Evolutionary conservation across 495 filamentous ascomycete species (phyloP).

Genomic region (Penicillium chermesinum): DNA sequence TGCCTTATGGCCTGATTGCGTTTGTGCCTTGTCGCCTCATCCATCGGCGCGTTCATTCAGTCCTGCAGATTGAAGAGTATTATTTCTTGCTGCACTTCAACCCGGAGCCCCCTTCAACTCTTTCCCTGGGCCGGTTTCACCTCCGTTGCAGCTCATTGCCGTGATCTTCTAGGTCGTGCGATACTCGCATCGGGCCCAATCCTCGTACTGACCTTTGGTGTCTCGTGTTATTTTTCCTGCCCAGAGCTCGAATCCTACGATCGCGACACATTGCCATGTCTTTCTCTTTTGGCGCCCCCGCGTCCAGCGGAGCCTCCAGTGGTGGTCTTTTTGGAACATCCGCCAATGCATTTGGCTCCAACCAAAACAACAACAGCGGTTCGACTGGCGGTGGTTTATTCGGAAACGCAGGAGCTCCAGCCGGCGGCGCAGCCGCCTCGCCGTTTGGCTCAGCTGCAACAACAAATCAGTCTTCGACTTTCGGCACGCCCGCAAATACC

Average conservation of each 20-base stretch:
- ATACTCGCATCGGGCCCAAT: constrained; percentile 13
- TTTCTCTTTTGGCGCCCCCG: constrained; percentile 33
- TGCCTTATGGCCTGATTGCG: constrained; percentile 4
- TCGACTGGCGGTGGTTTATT: constrained; percentile 33
- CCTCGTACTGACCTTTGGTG: constrained; percentile 14
- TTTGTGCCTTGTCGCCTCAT: background rate
- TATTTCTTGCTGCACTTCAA: constrained; percentile 14
- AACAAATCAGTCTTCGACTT: constrained; percentile 26
- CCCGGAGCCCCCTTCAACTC: constrained; percentile 3
- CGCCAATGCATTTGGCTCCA: constrained; percentile 30
- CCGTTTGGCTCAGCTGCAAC: constrained; percentile 29
- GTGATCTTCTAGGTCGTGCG: constrained; percentile 6
- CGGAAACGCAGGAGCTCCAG: constrained; percentile 42
- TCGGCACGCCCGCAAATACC: constrained; percentile 28
- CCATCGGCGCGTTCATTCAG: constrained; percentile 17
- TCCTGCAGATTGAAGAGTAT: constrained; percentile 18
- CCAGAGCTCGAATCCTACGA: constrained; percentile 15
- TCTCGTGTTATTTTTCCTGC: constrained; percentile 13
- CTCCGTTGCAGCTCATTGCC: constrained; percentile 3
- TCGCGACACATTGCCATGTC: constrained; percentile 27
- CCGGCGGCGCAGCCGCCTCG: constrained; percentile 29
- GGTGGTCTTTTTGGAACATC: constrained; percentile 39
- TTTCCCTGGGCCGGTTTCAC: constrained; percentile 10
- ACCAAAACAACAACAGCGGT: constrained; percentile 23
- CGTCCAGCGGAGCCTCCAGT: constrained; percentile 31